A percentile compares a stretch with the other conserved stretches of the same genome.
Evolutionary conservation across 768 basidiomycete genomes (phyloP).

Genomic region (Amanita inopinata): DNA sequence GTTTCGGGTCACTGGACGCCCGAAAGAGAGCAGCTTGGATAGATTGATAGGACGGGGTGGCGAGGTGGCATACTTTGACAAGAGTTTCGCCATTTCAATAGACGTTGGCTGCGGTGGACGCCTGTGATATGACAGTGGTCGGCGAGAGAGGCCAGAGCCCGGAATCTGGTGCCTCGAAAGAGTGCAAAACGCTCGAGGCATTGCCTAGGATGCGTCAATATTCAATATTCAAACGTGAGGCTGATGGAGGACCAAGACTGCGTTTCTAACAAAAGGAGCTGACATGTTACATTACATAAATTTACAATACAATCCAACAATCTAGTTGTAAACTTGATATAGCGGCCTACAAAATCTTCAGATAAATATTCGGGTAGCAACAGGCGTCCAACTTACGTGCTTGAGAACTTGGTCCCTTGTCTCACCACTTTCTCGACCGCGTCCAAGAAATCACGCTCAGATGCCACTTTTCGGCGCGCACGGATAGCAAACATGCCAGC

Average conservation of each 20-base stretch:
- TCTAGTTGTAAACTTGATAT: slow-evolving; percentile 91
- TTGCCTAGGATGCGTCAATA: too few species aligned
- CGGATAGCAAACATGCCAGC: slow-evolving; percentile 99
- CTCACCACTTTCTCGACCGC: slow-evolving; percentile 98
- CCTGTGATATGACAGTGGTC: slow-evolving; percentile 13
- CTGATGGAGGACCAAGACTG: too few species aligned
- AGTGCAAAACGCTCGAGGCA: too few species aligned
- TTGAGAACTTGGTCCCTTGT: slow-evolving; percentile 96
- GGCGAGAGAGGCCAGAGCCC: slow-evolving; percentile 2
- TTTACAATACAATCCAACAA: slow-evolving; percentile 9
- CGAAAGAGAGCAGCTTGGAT: slow-evolving; percentile 64
- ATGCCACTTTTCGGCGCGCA: slow-evolving; percentile 90
- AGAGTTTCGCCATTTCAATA: slow-evolving; percentile 44
- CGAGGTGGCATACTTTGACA: slow-evolving; percentile 55
- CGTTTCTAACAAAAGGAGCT: too few species aligned
- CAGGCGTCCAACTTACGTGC: slow-evolving; percentile 55
- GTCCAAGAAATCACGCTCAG: slow-evolving; percentile 95
- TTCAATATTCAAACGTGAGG: too few species aligned
- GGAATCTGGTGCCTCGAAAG: background rate
- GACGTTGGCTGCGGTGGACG: slow-evolving; percentile 25
- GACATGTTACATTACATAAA: too few species aligned
- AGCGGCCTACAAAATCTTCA: slow-evolving; percentile 44
- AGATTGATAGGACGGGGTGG: slow-evolving; percentile 64
- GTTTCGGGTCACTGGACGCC: slow-evolving; percentile 58
- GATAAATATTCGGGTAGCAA: slow-evolving; percentile 7